Conservation (phyloP, 306 rosid species). For the Corylus americana region DNA sequence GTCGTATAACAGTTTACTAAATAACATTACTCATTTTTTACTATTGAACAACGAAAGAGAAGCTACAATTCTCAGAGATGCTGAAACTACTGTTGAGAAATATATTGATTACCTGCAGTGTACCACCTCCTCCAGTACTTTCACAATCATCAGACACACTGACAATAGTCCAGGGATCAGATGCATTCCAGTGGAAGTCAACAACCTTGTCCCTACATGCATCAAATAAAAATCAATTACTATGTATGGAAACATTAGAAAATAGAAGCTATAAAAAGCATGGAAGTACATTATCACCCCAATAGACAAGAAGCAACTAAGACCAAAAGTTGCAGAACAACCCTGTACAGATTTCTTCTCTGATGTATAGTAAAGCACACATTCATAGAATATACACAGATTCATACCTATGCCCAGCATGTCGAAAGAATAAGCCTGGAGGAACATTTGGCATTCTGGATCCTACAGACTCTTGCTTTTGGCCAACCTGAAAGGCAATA, state of each 20-base stretch:
- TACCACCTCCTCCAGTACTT: constrained; percentile 87
- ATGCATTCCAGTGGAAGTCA: constrained; percentile 92
- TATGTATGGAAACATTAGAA: background rate
- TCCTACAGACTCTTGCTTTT: constrained; percentile 35
- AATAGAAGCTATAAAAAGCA: background rate
- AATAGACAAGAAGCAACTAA: background rate
- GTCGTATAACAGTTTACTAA: background rate
- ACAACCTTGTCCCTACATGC: constrained; percentile 84
- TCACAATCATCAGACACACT: constrained; percentile 98
- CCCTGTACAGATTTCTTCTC: background rate
- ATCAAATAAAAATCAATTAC: background rate
- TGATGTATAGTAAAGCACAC: background rate
- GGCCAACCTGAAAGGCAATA: constrained; percentile 42
- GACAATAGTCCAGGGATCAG: constrained; percentile 96
- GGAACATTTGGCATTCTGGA: constrained; percentile 27
- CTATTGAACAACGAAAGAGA: background rate
- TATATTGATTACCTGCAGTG: constrained; percentile 65
- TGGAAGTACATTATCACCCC: no score
- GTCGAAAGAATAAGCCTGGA: constrained; percentile 53
- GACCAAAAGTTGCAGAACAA: background rate
- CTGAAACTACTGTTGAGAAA: background rate
- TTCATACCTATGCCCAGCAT: constrained; percentile 46
- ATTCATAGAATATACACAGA: background rate
- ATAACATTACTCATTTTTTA: background rate
- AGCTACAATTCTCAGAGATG: background rate